These are phyloP conservation scores for Macrolepiota albuminosa DNA, from an alignment of 768 basidiomycete genomes.

Conservation along the genomic window DNA sequence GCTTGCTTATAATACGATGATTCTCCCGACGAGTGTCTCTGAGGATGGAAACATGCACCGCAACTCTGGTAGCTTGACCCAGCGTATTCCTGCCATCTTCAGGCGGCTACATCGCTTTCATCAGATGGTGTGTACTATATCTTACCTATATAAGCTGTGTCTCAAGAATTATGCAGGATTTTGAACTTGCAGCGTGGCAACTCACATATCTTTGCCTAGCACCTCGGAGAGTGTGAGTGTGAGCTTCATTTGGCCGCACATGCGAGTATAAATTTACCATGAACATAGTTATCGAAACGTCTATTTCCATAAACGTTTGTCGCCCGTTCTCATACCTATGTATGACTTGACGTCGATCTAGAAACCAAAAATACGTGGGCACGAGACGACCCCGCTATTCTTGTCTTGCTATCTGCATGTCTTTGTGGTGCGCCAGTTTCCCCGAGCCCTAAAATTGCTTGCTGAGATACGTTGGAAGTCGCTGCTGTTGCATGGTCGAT, in stretches of 20 bases:
- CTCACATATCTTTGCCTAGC: conserved; percentile 90
- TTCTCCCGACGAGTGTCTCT: conserved; percentile 35
- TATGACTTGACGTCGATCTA: conserved; percentile 22
- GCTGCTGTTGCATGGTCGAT: conserved; percentile 84
- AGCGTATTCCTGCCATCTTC: conserved; percentile 76
- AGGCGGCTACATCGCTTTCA: conserved; percentile 75
- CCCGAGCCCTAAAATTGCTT: not conserved
- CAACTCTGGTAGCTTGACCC: conserved; percentile 33
- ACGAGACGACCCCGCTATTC: conserved; percentile 93
- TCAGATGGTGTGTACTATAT: conserved; percentile 63
- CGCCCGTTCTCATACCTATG: not conserved
- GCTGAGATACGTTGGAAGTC: conserved; percentile 35
- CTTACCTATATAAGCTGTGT: not conserved
- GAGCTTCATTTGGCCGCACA: conserved; percentile 11
- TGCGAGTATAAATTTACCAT: conserved; percentile 12
- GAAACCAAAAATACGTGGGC: conserved; percentile 99
- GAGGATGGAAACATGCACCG: conserved; percentile 35
- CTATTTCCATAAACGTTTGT: conserved; percentile 93
- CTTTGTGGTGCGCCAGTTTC: conserved; percentile 52
- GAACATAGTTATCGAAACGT: conserved; percentile 81
- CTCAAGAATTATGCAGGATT: conserved; percentile 56
- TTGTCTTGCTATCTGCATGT: conserved; percentile 79
- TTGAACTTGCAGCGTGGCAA: conserved; percentile 96
- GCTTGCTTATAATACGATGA: conserved; percentile 29
- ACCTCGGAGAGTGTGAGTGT: conserved; percentile 80